Evolutionary conservation across 768 basidiomycete genomes (phyloP), one percentile per base, ranked within the genome.

Genomic region (Psilocybe subaeruginosa): DNA sequence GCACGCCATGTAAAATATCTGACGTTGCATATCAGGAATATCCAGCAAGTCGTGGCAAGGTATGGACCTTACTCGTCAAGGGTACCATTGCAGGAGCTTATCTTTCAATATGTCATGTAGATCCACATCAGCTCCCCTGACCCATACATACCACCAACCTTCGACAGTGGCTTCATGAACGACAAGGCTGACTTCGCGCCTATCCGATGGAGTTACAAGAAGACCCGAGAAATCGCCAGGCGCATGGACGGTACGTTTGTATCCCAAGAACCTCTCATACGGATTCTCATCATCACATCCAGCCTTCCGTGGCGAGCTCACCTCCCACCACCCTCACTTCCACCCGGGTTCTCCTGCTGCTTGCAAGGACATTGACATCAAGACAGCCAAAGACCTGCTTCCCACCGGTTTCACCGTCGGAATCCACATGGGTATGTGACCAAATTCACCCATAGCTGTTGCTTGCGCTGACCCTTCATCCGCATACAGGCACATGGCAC

Each of bases 91-190:
- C 4, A 19, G 6, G 8, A 9, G 23, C 8, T 27, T 4, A 31
- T 5, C 3, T 17, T 46, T 37, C 3, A 19, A 27, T n/a, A 16
- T 30, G 16, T 7, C 11, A 5, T 41, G 37, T 17, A 86, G 84
- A 89, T 89, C 68, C 88, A 89, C 70, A 85, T 89, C 70, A 68
- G 74, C 49, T 86, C 84, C 19, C 61, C 80, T 48, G 85, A 79
- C 76, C 88, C 88, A 4, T 90, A 88, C 74, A 72, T 75, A 65
- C 84, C 84, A 64, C 87, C 89, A 3, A 77, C 71, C 74, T 89
- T 89, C 68, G 89, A 90, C 76, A 83, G 81, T 60, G 89, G 89
- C n/a, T 89, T 90, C 82, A 86, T 90, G 88, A 89, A 88, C 77
- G 71, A 89, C 78, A 88, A 88, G 77, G 88, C 88, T 30, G 89